Base-by-base conservation (phyloP, 2,329 filamentous ascomycete species). In the Cadophora gregata region DNA sequence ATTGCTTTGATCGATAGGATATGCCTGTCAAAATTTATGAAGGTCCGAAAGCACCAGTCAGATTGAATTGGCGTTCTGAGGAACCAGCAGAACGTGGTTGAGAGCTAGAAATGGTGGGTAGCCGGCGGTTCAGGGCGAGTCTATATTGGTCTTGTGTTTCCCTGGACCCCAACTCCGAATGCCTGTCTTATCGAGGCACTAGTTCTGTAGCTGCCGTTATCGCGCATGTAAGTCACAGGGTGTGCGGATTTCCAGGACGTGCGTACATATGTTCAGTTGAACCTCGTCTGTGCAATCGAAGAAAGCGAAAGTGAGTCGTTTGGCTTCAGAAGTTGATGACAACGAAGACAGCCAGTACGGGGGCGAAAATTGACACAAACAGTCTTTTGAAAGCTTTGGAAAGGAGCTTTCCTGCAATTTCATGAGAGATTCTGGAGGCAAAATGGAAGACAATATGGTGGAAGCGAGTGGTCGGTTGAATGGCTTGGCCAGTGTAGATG, bases 121-220 rank as follows among this genome's bases (percentile, higher is more conserved):
- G 56, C 67, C 66, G 69, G 73, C 72, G 73, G 73, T 69, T 73
- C 69, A 67, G 45, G 59, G 62, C 63, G 70, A 64, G 38, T 66
- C 62, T 69, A 71, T 74, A 73, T 73, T 73, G 71, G 70, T 66
- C 66, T 63, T 69, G 65, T 62, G 71, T 64, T 68, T 64, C 63
- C 66, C 64, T 69, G 65, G 63, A 72, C 64, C 68, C 65, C 63
- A 68, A 63, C n/a, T 42, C 24, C 33, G 36, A 53, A 69, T 70
- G 69, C 70, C 62, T 66, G 67, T 69, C 69, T 72, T 73, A 70
- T 74, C 69, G 59, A 71, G 48, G 68, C 71, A 69, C 71, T 71
- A 72, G 65, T 60, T 24, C 38, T 66, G 59, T 63, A 67, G 59
- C 45, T 73, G 69, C 71, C 71, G 70, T 71, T 73, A 69, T 71